A percentile compares a stretch with the other conserved stretches of the same genome.
Evolutionary conservation across 805 yeast genomes (phyloP).

Genomic region (Candida fluviatilis): DNA sequence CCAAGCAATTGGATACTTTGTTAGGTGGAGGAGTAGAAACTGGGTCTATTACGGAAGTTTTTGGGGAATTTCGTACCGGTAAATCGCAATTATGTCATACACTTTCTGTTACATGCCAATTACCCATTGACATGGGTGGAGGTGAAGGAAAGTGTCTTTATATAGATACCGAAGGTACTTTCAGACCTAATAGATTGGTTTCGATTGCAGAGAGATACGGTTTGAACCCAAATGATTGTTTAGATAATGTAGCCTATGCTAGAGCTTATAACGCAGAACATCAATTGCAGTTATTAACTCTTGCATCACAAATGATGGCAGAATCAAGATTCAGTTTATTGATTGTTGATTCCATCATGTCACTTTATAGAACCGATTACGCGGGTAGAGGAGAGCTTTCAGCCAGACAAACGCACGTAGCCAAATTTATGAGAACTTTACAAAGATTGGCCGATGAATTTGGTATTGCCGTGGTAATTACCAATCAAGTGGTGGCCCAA

Average conservation of each 20-base stretch:
- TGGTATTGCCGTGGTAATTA: slow-evolving; percentile 92
- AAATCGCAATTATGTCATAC: slow-evolving; percentile 16
- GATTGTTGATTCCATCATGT: slow-evolving; percentile 97
- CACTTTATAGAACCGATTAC: slow-evolving; percentile 89
- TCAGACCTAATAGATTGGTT: slow-evolving; percentile 14
- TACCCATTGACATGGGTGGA: slow-evolving; percentile 14
- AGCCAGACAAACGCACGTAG: slow-evolving; percentile 92
- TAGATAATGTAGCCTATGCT: slow-evolving; percentile 14
- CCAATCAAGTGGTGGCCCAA: slow-evolving; percentile 95
- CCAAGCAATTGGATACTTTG: slow-evolving; percentile 43
- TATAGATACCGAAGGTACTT: slow-evolving; percentile 16
- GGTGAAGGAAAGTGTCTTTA: slow-evolving; percentile 16
- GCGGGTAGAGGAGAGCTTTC: slow-evolving; percentile 94
- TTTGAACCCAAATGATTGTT: slow-evolving; percentile 13
- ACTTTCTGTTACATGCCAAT: slow-evolving; percentile 14
- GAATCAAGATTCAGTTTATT: slow-evolving; percentile 85
- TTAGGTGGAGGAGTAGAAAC: slow-evolving; percentile 15
- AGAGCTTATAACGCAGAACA: slow-evolving; percentile 93
- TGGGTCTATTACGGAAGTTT: slow-evolving; percentile 15
- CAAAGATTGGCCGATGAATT: slow-evolving; percentile 96
- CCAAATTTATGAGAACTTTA: slow-evolving; percentile 84
- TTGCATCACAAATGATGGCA: slow-evolving; percentile 95
- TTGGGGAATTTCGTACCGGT: slow-evolving; percentile 17
- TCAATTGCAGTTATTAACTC: slow-evolving; percentile 77
- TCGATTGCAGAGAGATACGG: slow-evolving; percentile 14